Evolutionary conservation across 1,284 basidiomycete species (phyloP).

Genomic region (Boletus semigastroideus): DNA sequence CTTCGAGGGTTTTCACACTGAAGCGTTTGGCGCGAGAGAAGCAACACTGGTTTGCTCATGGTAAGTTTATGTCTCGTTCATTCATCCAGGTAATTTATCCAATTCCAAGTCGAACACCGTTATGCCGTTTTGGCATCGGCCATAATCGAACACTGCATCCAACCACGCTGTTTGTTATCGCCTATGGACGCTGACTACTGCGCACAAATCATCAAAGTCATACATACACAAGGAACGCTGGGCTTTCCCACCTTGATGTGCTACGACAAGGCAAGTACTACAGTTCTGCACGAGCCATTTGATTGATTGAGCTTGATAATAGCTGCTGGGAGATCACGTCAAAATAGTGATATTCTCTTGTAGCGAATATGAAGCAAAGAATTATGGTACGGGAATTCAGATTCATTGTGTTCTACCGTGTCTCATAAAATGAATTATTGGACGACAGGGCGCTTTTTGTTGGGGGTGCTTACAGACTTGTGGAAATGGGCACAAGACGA

Average conservation of each 20-base stretch:
- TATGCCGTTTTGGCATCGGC: conserved; percentile 54
- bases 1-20: conserved; percentile 68
- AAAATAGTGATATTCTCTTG: conserved; percentile 88
- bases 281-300: not conserved
- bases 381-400: conserved; percentile 66
- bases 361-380: conserved; percentile 94
- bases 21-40: conserved; percentile 82
- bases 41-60: conserved; percentile 82
- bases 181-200: conserved; percentile 97
- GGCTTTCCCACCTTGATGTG: conserved; percentile 85
- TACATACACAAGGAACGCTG: conserved; percentile 84
- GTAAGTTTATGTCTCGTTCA: conserved; percentile 39
- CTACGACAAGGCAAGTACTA: conserved; percentile 73
- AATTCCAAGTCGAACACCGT: conserved; percentile 43
- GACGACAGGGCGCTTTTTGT: conserved; percentile 75
- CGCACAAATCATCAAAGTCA: conserved; percentile 84
- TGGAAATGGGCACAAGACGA: conserved; percentile 78
- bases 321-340: conserved; percentile 84
- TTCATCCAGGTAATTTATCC: conserved; percentile 11
- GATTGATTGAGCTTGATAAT: conserved; percentile 12
- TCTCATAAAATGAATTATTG: not conserved
- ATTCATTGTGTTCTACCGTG: not conserved
- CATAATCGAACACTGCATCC: conserved; percentile 88
- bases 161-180: conserved; percentile 88
- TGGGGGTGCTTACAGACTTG: conserved; percentile 74